Conservation (phyloP, 2,329 filamentous ascomycete genomes). For the Pseudocercospora vitis region DNA sequence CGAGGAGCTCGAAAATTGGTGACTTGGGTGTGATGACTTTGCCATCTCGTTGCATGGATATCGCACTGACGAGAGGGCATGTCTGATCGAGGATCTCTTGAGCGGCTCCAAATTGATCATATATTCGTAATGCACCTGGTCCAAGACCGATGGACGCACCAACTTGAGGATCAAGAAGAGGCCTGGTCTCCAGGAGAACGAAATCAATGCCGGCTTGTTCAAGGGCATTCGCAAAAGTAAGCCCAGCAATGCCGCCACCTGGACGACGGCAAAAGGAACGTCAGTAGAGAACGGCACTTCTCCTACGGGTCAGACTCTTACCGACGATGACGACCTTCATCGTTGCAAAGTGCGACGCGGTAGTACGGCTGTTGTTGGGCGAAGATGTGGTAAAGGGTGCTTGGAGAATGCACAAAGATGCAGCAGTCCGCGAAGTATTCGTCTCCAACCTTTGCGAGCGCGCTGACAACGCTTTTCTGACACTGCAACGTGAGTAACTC, state of each 20-base stretch:
- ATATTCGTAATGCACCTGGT: constrained; percentile 46
- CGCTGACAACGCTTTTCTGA: too few relatives aligned
- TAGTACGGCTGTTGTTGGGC: too few relatives aligned
- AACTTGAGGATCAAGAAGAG: constrained; percentile 46
- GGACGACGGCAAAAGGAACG: too few relatives aligned
- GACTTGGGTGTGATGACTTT: constrained; percentile 9
- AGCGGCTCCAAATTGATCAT: constrained; percentile 52
- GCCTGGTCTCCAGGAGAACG: constrained; percentile 49
- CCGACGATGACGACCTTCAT: constrained; percentile 48
- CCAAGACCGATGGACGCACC: constrained; percentile 52
- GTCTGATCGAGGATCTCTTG: constrained; percentile 22
- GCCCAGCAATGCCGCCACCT: constrained; percentile 49
- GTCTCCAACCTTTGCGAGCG: too few relatives aligned
- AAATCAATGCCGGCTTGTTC: constrained; percentile 51
- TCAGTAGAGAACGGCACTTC: too few relatives aligned
- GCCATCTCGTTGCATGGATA: constrained; percentile 10
- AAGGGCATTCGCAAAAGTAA: constrained; percentile 50
- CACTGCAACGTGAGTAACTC: too few relatives aligned
- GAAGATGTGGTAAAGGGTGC: not conserved
- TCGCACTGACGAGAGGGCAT: constrained; percentile 4
- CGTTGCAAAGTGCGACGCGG: not conserved
- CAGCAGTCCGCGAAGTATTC: too few relatives aligned
- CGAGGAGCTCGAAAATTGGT: constrained; percentile 13
- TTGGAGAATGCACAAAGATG: not conserved
- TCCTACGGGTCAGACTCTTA: too few relatives aligned